These are phyloP conservation scores for Porodaedalea pini DNA, from an alignment of 1,284 basidiomycete genomes.

Conservation along the genomic window DNA sequence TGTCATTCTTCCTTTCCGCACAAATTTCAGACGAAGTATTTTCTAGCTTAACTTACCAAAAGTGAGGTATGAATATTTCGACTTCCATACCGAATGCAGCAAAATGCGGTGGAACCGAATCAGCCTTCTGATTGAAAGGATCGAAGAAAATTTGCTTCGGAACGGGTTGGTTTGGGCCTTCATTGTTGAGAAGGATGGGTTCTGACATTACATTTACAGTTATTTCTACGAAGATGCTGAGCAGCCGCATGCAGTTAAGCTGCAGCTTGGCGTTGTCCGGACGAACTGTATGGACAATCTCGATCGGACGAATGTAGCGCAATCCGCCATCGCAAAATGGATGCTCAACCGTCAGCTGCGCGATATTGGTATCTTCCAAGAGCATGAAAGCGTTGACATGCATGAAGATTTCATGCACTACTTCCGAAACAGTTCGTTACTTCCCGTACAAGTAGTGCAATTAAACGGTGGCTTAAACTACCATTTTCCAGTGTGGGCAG, in stretches of 20 bases:
- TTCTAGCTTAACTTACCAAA: slow-evolving; percentile 56
- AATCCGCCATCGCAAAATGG: slow-evolving; percentile 84
- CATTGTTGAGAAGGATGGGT: neutral
- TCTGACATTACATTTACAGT: slow-evolving; percentile 37
- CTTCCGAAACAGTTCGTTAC: slow-evolving; percentile 80
- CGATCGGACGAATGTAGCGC: slow-evolving; percentile 96
- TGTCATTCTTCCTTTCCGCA: neutral
- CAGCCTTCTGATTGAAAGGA: slow-evolving; percentile 73
- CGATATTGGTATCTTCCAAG: slow-evolving; percentile 64
- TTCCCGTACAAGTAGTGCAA: slow-evolving; percentile 17
- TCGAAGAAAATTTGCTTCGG: slow-evolving; percentile 70
- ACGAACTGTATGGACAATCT: slow-evolving; percentile 97
- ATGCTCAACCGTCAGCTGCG: slow-evolving; percentile 79
- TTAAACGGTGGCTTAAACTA: slow-evolving; percentile 8
- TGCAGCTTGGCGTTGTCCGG: slow-evolving; percentile 68
- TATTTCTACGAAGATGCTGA: slow-evolving; percentile 69
- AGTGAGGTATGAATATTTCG: slow-evolving; percentile 93
- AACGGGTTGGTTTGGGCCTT: slow-evolving; percentile 54
- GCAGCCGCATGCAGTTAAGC: slow-evolving; percentile 43
- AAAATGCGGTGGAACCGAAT: slow-evolving; percentile 96
- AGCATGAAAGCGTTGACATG: slow-evolving; percentile 71
- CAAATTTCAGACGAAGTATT: slow-evolving; percentile 10
- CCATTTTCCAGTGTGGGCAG: slow-evolving; percentile 85
- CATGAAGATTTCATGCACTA: slow-evolving; percentile 76
- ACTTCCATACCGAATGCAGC: slow-evolving; percentile 96